Conservation (phyloP, 176 grass and related monocot genomes). For the Lolium perenne region DNA sequence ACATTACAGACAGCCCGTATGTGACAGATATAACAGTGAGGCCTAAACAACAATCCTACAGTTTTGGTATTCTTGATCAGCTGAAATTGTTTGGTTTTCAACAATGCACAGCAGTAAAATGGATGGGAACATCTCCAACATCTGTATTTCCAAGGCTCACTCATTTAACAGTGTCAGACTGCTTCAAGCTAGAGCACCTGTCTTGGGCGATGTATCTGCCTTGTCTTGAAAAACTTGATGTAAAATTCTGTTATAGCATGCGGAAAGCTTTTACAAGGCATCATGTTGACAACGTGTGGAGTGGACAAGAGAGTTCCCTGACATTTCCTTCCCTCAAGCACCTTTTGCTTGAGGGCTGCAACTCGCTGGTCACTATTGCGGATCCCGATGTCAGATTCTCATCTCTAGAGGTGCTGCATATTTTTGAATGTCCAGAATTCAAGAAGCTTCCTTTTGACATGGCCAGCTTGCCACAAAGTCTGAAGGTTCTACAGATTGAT, state of each 20-base stretch:
- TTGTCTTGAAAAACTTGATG: not conserved
- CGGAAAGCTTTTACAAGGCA: not conserved
- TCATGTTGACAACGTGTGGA: not conserved
- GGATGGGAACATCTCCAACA: not conserved
- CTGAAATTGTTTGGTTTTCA: not conserved
- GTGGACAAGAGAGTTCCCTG: not conserved
- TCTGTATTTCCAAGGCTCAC: not conserved
- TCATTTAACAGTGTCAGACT: fast-evolving
- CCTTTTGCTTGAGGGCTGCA: fast-evolving
- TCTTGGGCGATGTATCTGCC: not conserved
- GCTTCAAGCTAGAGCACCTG: not conserved
- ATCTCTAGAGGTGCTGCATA: not conserved
- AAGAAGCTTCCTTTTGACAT: no score
- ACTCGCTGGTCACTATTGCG: not conserved
- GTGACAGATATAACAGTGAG: not conserved
- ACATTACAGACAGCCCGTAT: not conserved
- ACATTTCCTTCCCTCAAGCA: not conserved
- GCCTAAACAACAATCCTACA: not conserved
- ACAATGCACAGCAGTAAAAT: not conserved
- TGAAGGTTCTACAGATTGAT: no score
- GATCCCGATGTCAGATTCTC: not conserved
- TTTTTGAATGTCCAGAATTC: no score
- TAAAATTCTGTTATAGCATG: fast-evolving
- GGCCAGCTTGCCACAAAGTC: no score
- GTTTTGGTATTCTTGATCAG: not conserved